phyloP scores from a whole-genome alignment of 2,329 filamentous ascomycete genomes.

The Exserohilum turcica region DNA sequence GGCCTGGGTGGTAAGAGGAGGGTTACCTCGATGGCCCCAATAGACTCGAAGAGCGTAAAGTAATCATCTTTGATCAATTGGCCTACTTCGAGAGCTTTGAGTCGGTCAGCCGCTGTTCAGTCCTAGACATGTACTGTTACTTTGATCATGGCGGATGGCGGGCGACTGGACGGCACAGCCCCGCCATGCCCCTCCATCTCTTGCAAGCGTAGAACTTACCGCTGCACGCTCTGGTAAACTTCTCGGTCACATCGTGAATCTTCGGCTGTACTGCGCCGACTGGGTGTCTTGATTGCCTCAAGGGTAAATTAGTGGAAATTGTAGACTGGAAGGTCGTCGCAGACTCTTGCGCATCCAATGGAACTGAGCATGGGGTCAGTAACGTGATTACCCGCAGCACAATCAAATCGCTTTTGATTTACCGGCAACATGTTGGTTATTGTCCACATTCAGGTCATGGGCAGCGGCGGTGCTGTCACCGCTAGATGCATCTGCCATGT shows the following conservation, averaged over 20 bases:
- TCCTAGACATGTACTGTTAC: conserved; percentile 1
- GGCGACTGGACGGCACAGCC: conserved; percentile 11
- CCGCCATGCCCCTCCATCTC: conserved; percentile 21
- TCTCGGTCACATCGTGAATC: conserved; percentile 60
- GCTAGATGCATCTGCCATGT: conserved; percentile 40
- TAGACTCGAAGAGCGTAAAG: conserved; percentile 93
- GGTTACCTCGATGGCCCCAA: conserved; percentile 75
- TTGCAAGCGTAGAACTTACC: conserved; percentile 46
- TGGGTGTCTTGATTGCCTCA: conserved; percentile 36
- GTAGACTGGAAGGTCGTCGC: conserved; percentile 21
- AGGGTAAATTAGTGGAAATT: conserved; percentile 30
- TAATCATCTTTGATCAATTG: conserved; percentile 91
- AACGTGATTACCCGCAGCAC: background rate
- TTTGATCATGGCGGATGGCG: background rate
- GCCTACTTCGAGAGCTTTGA: conserved; percentile 72
- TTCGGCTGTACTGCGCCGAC: conserved; percentile 39
- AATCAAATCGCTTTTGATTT: conserved; percentile 20
- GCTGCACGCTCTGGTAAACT: conserved; percentile 59
- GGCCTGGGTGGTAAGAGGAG: background rate
- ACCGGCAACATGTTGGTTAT: conserved; percentile 25
- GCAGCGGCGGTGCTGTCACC: conserved; percentile 31
- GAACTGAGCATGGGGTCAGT: conserved; percentile 17
- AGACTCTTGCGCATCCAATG: conserved; percentile 23
- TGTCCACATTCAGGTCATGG: conserved; percentile 11
- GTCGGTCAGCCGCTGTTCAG: conserved; percentile 18